A percentile compares a stretch with the other conserved stretches of the same genome.
Conservation (phyloP, 345 rosid genomes). For the Reutealis trisperma region DNA sequence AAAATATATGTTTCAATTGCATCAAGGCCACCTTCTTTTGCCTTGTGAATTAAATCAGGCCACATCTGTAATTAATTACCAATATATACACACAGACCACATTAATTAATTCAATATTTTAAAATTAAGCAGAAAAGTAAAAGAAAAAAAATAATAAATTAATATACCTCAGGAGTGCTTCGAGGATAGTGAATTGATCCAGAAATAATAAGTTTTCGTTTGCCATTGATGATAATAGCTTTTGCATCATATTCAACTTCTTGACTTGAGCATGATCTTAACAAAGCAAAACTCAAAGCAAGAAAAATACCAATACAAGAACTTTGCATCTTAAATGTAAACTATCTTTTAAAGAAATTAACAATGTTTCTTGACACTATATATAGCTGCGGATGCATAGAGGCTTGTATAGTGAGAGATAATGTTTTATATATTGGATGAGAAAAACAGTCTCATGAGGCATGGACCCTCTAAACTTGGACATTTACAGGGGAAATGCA, state of each 20-base stretch:
- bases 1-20: constrained; percentile 56
- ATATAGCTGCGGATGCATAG: too few species aligned
- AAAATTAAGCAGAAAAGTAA: neutral
- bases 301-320: constrained; percentile 4
- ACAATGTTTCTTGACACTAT: too few species aligned
- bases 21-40: constrained; percentile 58
- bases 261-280: constrained; percentile 7
- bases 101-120: too few species aligned
- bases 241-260: constrained; percentile 27
- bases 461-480: neutral
- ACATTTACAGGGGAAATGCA: neutral
- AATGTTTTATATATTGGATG: neutral
- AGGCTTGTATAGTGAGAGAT: too few species aligned
- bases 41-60: constrained; percentile 50
- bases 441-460: too few species aligned
- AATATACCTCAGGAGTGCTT: constrained; percentile 46
- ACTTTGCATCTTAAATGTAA: neutral
- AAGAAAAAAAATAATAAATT: too few species aligned
- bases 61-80: constrained; percentile 44
- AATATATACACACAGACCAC: neutral
- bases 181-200: constrained; percentile 57
- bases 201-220: constrained; percentile 41
- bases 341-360: too few species aligned
- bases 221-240: constrained; percentile 53
- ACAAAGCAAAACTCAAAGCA: neutral